phyloP scores from a whole-genome alignment of 2,329 filamentous ascomycete species.

The Chaetomium globosum region DNA sequence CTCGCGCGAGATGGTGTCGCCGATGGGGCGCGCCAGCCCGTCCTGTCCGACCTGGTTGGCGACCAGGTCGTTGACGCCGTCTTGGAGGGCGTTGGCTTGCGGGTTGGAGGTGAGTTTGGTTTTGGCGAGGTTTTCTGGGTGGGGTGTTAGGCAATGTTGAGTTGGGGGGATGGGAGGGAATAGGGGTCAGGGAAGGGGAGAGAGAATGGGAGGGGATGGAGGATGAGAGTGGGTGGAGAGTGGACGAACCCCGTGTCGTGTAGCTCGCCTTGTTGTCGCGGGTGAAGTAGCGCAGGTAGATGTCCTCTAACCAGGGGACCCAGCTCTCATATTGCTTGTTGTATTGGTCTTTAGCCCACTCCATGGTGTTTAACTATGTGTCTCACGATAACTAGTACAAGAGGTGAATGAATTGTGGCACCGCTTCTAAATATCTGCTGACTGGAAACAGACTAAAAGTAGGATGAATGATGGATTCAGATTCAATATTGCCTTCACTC shows the following conservation, averaged over 20 bases:
- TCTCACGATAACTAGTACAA: slow-evolving; percentile 23
- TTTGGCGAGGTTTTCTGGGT: slow-evolving; percentile 69
- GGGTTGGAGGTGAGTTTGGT: slow-evolving; percentile 69
- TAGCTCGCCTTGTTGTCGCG: slow-evolving; percentile 78
- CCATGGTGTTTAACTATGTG: slow-evolving; percentile 36
- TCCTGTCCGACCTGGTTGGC: slow-evolving; percentile 68
- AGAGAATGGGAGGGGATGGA: background rate
- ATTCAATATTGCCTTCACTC: background rate
- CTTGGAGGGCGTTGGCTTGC: slow-evolving; percentile 69
- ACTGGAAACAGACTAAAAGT: too few species aligned
- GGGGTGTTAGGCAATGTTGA: slow-evolving; percentile 6
- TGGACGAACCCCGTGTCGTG: slow-evolving; percentile 61
- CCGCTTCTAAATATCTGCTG: background rate
- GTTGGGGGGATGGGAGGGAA: background rate
- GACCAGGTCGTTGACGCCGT: slow-evolving; percentile 65
- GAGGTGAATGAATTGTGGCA: background rate
- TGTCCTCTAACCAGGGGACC: slow-evolving; percentile 76
- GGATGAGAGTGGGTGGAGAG: background rate
- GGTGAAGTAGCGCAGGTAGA: slow-evolving; percentile 72
- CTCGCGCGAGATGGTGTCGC: slow-evolving; percentile 64
- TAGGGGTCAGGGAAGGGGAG: background rate
- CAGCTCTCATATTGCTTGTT: slow-evolving; percentile 73
- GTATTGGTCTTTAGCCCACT: slow-evolving; percentile 66
- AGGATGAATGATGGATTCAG: too few species aligned
- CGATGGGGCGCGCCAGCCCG: slow-evolving; percentile 65